phyloP scores from a whole-genome alignment of 164 flowering plant species.

The Berberis vulgaris region DNA sequence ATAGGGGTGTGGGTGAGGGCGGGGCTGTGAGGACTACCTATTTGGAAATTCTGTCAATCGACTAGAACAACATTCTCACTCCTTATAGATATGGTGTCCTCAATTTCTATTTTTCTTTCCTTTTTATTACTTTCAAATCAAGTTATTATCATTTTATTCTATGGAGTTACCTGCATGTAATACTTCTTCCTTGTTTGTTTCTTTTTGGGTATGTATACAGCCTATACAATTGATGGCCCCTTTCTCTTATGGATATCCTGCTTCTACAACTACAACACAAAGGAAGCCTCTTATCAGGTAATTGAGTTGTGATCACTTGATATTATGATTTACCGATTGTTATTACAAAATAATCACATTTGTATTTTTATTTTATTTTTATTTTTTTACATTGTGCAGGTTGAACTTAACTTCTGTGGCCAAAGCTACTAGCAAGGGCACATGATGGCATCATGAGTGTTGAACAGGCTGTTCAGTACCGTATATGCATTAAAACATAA shows the following conservation, averaged over 20 bases:
- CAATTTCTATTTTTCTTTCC: too few species aligned
- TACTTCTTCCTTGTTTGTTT: not conserved
- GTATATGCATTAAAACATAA: too few species aligned
- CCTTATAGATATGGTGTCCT: too few species aligned
- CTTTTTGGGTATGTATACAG: slow-evolving; percentile 20
- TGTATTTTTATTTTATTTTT: not conserved
- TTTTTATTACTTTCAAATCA: not conserved
- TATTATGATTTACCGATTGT: not conserved
- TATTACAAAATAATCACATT: not conserved
- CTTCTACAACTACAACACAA: slow-evolving; percentile 20
- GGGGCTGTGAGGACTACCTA: too few species aligned
- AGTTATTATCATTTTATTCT: not conserved
- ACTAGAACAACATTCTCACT: too few species aligned
- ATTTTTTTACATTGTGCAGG: not conserved
- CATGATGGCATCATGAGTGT: not conserved
- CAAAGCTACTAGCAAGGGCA: not conserved
- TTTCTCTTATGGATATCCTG: slow-evolving; percentile 11
- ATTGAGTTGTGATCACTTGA: not conserved
- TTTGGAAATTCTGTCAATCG: too few species aligned
- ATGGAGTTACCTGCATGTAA: not conserved
- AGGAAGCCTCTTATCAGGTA: slow-evolving; percentile 56
- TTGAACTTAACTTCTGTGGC: not conserved
- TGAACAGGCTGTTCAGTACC: too few species aligned
- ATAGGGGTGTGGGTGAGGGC: too few species aligned
- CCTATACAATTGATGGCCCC: slow-evolving; percentile 43